Evolutionary conservation across 306 rosid genomes (phyloP), one percentile per base, ranked within the genome.

Genomic region (Pterocarpus santalinus): DNA sequence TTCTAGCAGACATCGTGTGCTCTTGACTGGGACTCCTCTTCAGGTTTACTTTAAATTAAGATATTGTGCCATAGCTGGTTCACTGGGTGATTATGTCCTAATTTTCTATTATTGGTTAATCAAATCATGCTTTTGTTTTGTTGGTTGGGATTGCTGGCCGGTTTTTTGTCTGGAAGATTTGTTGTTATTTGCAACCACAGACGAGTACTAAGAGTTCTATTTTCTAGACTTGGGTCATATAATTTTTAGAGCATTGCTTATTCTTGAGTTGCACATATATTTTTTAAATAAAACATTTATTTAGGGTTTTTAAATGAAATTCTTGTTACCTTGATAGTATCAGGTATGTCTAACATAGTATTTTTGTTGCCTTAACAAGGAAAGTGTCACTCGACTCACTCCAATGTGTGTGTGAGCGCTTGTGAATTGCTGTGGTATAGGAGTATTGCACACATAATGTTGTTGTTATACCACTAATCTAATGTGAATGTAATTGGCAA

Each of bases 21-120:
- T 96, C 85, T 85, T 96, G 91, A 96, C 99, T 39, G 99, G 99
- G 83, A 96, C 99, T 88, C 99, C 99, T 72, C 98, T 96, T 80
- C 99, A 95, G 99, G 99, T 95, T 76, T 75, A 81, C 82, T 81
- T 49, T 69, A 69, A 65, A 73, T 69, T 83, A 76, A 69, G 75
- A 73, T 56, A 7, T 64, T 80, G 44, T 64, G 13, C 69, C 71
- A 72, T 83, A 38, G 49, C 41, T 66, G 44, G 53, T 51, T 69
- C 56, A 28, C 33, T 83, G 65, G 49, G 72, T 78, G 65, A 46
- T 53, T 30, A 67, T 69, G 75, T 33, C 63, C 35, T 66, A 12
- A 58, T 16, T 43, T 61, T 73, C 43, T 52, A 33, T 61, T 28
- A 46, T 67, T 58, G 70, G 66, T 64, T 38, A 11, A 67, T 43